Conservation (phyloP, 1,139 yeast species). For the Candida pseudoviswanathii region DNA sequence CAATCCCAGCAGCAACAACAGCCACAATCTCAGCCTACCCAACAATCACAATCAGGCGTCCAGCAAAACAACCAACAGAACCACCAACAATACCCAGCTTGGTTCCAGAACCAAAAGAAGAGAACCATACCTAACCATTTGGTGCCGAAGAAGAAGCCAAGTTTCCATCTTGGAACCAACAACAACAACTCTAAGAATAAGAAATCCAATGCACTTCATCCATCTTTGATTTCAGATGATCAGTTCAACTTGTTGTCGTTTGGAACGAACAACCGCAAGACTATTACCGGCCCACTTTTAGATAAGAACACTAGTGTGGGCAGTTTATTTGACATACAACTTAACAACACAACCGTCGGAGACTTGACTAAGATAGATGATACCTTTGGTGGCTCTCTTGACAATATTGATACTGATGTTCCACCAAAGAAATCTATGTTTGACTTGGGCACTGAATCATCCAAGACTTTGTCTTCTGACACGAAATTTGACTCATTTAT, state of each 20-base stretch:
- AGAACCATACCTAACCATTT: conserved; percentile 61
- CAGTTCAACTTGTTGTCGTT: conserved; percentile 44
- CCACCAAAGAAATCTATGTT: conserved; percentile 67
- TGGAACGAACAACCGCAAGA: conserved; percentile 29
- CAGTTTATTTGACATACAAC: conserved; percentile 17
- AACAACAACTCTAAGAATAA: conserved; percentile 12
- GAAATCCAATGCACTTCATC: conserved; percentile 9
- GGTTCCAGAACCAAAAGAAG: conserved; percentile 59
- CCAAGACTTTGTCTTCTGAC: conserved; percentile 19
- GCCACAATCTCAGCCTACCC: conserved; percentile 5
- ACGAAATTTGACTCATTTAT: conserved; percentile 31
- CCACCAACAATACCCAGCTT: conserved; percentile 34
- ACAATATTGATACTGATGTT: conserved; percentile 31
- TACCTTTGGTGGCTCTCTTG: conserved; percentile 28
- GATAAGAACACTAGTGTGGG: conserved; percentile 12
- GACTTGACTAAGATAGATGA: conserved; percentile 35
- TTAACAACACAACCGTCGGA: conserved; percentile 18
- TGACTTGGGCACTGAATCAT: conserved; percentile 53
- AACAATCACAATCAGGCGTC: not conserved
- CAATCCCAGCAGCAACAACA: conserved; percentile 8
- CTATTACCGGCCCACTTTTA: conserved; percentile 11
- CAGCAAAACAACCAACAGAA: conserved; percentile 5
- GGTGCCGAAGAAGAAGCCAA: conserved; percentile 46
- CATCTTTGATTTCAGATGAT: conserved; percentile 17
- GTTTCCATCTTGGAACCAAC: conserved; percentile 36